These are phyloP conservation scores for Dentipellis sp. DNA, from an alignment of 768 basidiomycete species.

Conservation along the genomic window DNA sequence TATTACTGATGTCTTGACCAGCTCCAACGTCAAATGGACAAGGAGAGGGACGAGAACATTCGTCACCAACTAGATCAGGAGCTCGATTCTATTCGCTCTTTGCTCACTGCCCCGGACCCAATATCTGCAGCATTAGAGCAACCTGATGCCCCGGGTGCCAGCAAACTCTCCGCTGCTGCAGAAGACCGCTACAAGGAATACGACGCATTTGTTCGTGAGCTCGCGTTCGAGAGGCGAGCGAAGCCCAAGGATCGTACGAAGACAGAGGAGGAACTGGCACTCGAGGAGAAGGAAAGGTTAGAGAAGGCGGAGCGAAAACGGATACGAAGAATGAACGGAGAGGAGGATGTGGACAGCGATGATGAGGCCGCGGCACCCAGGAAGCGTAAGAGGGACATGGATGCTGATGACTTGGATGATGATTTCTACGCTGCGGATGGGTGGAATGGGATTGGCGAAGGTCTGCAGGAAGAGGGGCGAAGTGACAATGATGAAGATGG, in stretches of 20 bases:
- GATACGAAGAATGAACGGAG: conserved; percentile 76
- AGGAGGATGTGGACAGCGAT: conserved; percentile 53
- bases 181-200: conserved; percentile 57
- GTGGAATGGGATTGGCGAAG: conserved; percentile 23
- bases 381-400: conserved; percentile 48
- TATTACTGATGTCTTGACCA: conserved; percentile 21
- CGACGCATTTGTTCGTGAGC: conserved; percentile 84
- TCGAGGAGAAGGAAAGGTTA: conserved; percentile 79
- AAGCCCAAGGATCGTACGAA: conserved; percentile 93
- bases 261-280: conserved; percentile 89
- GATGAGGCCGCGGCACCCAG: conserved; percentile 42
- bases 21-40: conserved; percentile 83
- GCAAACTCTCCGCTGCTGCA: background rate
- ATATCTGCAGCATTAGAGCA: conserved; percentile 24
- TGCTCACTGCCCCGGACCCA: conserved; percentile 53
- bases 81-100: conserved; percentile 67
- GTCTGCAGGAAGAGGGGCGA: conserved; percentile 19
- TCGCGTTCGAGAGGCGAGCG: conserved; percentile 88
- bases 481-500: conserved; percentile 14
- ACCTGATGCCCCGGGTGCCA: background rate
- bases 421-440: conserved; percentile 43
- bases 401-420: conserved; percentile 87
- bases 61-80: conserved; percentile 86
- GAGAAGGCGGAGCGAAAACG: conserved; percentile 80
- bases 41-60: conserved; percentile 75